Base-by-base conservation (phyloP, 2,329 filamentous ascomycete species). In the Ambrosiella cleistominuta region DNA sequence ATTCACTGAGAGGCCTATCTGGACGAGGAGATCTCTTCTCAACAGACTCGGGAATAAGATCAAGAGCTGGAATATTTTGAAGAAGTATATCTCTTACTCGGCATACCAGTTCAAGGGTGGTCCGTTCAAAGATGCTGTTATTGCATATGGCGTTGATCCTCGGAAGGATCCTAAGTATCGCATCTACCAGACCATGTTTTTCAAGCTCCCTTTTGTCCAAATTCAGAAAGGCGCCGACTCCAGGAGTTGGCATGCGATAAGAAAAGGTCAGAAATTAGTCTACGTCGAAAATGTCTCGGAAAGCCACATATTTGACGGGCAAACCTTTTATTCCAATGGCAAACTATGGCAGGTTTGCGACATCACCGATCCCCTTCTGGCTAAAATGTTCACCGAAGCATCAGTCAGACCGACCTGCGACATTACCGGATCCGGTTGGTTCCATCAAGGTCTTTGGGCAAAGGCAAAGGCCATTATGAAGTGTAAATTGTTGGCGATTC, bases 301-400 rank as follows among this genome's bases (percentile, higher is more conserved):
- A 37, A 83, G 76, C 57, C 90, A 97, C 68, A 73, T 91, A 1
- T 97, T 96, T 69, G 88, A 94, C 61, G 91, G 91, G 52, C 75
- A 81, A 60, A 78, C 77, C 1, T 80, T 91, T 57, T 80, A 81
- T 13, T 78, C 80, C 1, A 89, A 95, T 65, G 89, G 89, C 44
- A 93, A 93, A 65, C 83, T 93, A 54, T 98, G 89, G 85, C 93
- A 97, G 73, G 79, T 94, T 35, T 95, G 89, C 71, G 93, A 98
- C 68, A 84, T 97, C 57, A 85, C 81, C 0, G 91, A 97, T 65
- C 86, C 88, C 0, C 66, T 90, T 1, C 74, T 97, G 1, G 72
- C 74, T 0, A 69, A 74, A 9, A 71, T 96, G 2, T 75, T 95
- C 44, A 76, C 82, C 17, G 78, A 80, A 0, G 74, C 82, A 0